A percentile compares a stretch with the other conserved stretches of the same genome.
phyloP scores from a whole-genome alignment of 148 eudicot species.

The Spergularia marina region DNA sequence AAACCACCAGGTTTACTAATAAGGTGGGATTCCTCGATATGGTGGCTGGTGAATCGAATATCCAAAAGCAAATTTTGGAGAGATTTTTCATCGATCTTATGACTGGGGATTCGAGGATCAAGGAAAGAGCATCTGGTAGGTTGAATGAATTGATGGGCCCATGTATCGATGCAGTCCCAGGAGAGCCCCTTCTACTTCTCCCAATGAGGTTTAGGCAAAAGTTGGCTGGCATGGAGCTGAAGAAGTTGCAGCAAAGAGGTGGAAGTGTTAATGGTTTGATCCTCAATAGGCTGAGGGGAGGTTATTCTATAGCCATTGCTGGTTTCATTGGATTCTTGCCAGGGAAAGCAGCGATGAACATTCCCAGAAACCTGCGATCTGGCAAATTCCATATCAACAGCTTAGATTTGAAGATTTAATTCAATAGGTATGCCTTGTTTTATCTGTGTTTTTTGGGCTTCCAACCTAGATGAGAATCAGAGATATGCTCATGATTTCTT shows the following conservation, averaged over 20 bases:
- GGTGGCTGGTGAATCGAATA: neutral
- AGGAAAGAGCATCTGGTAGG: neutral
- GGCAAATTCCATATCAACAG: too few relatives aligned
- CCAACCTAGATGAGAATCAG: too few relatives aligned
- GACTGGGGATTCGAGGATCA: constrained; percentile 2
- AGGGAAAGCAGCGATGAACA: neutral
- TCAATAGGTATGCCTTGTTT: too few relatives aligned
- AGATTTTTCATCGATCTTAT: constrained; percentile 11
- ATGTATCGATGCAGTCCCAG: neutral
- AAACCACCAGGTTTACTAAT: neutral
- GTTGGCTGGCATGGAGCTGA: constrained; percentile 9
- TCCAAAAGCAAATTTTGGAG: neutral
- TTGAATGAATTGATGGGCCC: neutral
- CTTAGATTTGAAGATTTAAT: too few relatives aligned
- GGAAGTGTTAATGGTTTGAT: neutral
- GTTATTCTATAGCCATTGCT: constrained; percentile 18
- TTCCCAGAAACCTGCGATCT: too few relatives aligned
- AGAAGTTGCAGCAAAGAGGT: neutral
- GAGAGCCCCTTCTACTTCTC: constrained; percentile 9
- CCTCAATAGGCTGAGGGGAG: neutral
- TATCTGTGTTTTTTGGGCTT: too few relatives aligned
- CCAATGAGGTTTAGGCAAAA: constrained; percentile 16
- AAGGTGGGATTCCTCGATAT: neutral
- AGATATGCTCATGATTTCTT: too few relatives aligned
- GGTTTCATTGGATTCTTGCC: neutral